A percentile compares a stretch with the other conserved stretches of the same genome.
Evolutionary conservation across 768 basidiomycete species (phyloP).

Genomic region (Kwoniella sp.): DNA sequence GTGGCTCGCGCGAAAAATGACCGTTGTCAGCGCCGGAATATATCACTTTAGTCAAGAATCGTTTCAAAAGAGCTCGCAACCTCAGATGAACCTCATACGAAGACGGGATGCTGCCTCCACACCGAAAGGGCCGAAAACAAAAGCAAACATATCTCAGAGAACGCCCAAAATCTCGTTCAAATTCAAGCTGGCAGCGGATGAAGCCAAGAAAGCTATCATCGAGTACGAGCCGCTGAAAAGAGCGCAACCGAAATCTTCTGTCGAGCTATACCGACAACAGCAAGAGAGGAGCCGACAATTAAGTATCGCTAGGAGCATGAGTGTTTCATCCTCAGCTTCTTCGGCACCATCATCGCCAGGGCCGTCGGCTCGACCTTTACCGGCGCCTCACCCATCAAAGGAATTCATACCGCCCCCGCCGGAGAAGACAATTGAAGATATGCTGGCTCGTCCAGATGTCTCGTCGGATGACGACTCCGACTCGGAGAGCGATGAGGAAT

Average conservation of each 20-base stretch:
- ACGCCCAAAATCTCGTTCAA: constrained; percentile 7
- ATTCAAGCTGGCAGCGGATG: constrained; percentile 1
- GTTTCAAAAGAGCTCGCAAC: background rate
- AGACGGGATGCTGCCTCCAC: background rate
- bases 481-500: constrained; percentile 15
- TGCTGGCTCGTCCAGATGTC: constrained; percentile 9
- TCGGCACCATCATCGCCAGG: background rate
- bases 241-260: background rate
- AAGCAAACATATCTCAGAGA: background rate
- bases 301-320: background rate
- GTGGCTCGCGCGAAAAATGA: constrained; percentile 22
- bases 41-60: constrained; percentile 14
- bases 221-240: constrained; percentile 12
- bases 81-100: background rate
- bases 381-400: background rate
- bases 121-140: background rate
- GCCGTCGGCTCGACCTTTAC: background rate
- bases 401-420: constrained; percentile 17
- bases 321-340: background rate
- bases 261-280: background rate
- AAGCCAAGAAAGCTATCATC: constrained; percentile 2
- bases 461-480: constrained; percentile 24
- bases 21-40: constrained; percentile 10
- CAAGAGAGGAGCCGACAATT: background rate
- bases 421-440: constrained; percentile 12